These are phyloP conservation scores for Pascua sp. DNA, from an alignment of 1,284 basidiomycete genomes.

Conservation along the genomic window DNA sequence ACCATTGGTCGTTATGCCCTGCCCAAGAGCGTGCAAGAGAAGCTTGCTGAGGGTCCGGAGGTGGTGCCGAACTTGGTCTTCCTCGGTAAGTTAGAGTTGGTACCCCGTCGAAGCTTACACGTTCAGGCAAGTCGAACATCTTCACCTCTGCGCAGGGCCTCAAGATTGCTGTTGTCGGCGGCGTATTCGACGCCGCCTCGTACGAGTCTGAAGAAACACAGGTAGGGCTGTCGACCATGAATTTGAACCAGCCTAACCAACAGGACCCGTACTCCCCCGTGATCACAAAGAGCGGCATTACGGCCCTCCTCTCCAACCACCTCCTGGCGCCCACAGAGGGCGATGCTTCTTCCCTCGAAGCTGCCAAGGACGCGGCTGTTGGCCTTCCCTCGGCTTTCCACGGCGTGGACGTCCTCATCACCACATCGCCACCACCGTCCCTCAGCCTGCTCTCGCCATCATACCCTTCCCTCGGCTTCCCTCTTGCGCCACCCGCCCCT, in stretches of 20 bases:
- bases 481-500: conserved; percentile 52
- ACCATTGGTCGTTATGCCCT: conserved; percentile 76
- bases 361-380: conserved; percentile 66
- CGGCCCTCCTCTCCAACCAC: conserved; percentile 59
- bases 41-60: conserved; percentile 71
- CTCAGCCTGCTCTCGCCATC: conserved; percentile 65
- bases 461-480: conserved; percentile 52
- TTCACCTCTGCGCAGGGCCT: conserved; percentile 78
- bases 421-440: conserved; percentile 70
- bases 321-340: conserved; percentile 40
- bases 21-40: conserved; percentile 67
- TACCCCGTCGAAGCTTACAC: neutral
- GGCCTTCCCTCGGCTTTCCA: conserved; percentile 51
- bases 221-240: neutral
- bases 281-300: conserved; percentile 64
- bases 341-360: conserved; percentile 62
- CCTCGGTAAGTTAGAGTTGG: conserved; percentile 60
- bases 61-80: conserved; percentile 77
- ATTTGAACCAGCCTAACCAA: neutral
- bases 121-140: conserved; percentile 72
- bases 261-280: conserved; percentile 68
- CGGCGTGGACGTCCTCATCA: conserved; percentile 79
- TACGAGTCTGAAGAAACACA: conserved; percentile 44
- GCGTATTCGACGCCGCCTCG: conserved; percentile 63
- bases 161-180: conserved; percentile 79